Conservation (phyloP, 192 early-diverging fungal genomes). For the Linnemannia exigua region DNA sequence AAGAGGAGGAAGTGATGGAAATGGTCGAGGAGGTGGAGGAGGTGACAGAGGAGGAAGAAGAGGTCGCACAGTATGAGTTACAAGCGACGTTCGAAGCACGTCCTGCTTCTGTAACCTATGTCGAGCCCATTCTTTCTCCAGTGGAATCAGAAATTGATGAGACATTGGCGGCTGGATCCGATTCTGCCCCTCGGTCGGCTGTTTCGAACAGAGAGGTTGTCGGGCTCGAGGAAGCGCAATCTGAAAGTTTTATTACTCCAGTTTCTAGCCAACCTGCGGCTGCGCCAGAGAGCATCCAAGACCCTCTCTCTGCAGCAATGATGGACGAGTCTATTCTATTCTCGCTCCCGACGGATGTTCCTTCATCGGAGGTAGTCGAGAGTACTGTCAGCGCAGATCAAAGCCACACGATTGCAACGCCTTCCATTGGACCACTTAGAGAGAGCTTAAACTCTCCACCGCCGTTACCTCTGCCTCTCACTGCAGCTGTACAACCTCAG, state of each 20-base stretch:
- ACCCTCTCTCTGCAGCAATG: background rate
- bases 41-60: background rate
- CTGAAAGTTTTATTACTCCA: background rate
- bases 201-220: background rate
- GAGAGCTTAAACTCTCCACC: constrained; percentile 29
- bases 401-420: background rate
- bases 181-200: background rate
- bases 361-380: background rate
- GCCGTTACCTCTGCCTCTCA: constrained; percentile 31
- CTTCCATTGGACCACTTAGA: constrained; percentile 15
- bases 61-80: background rate
- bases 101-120: background rate
- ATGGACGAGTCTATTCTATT: background rate
- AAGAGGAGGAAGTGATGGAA: constrained; percentile 6
- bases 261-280: background rate
- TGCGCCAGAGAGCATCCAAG: background rate
- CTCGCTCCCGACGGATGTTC: background rate
- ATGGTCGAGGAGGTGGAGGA: background rate
- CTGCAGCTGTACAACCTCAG: constrained; percentile 1
- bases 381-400: background rate
- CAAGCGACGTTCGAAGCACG: background rate
- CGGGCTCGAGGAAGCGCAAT: background rate
- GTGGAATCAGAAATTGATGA: background rate
- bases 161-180: background rate
- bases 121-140: background rate